phyloP scores from a whole-genome alignment of 2,329 filamentous ascomycete species.

The Fusarium avenaceum region DNA sequence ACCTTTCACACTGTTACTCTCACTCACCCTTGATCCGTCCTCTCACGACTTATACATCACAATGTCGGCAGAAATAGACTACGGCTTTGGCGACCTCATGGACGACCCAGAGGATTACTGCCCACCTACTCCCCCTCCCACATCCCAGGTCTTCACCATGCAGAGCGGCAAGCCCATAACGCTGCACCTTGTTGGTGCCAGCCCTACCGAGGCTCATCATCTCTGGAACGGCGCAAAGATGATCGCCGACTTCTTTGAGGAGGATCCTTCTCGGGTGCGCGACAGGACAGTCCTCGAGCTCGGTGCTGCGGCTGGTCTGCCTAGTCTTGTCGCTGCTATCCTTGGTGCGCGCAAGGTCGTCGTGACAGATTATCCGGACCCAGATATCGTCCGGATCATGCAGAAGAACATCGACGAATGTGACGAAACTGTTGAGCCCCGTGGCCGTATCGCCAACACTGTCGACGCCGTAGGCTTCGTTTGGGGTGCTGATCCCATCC shows the following conservation, averaged over 20 bases:
- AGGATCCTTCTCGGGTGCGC: constrained; percentile 72
- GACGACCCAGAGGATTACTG: constrained; percentile 86
- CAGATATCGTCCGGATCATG: constrained; percentile 85
- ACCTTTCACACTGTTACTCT: constrained; percentile 4
- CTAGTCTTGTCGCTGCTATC: constrained; percentile 81
- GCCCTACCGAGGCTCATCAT: constrained; percentile 89
- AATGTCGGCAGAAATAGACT: constrained; percentile 56
- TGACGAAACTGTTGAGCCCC: constrained; percentile 54
- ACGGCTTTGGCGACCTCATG: constrained; percentile 71
- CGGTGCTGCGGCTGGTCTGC: constrained; percentile 88
- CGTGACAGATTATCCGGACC: constrained; percentile 90
- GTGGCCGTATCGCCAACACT: constrained; percentile 50
- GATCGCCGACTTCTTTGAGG: constrained; percentile 82
- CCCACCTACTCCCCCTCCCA: constrained; percentile 80
- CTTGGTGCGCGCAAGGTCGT: constrained; percentile 79
- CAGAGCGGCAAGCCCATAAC: constrained; percentile 73
- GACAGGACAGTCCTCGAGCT: constrained; percentile 85
- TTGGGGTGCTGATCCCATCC: constrained; percentile 78
- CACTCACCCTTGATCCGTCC: constrained; percentile 9
- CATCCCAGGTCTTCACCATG: constrained; percentile 78
- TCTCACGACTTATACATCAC: neutral
- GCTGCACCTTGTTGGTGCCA: constrained; percentile 86
- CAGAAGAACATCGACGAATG: constrained; percentile 78
- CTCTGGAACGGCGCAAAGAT: constrained; percentile 92
- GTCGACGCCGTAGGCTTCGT: constrained; percentile 79